Base-by-base conservation (phyloP, 2,329 filamentous ascomycete species). In the Neonectria ditissima region DNA sequence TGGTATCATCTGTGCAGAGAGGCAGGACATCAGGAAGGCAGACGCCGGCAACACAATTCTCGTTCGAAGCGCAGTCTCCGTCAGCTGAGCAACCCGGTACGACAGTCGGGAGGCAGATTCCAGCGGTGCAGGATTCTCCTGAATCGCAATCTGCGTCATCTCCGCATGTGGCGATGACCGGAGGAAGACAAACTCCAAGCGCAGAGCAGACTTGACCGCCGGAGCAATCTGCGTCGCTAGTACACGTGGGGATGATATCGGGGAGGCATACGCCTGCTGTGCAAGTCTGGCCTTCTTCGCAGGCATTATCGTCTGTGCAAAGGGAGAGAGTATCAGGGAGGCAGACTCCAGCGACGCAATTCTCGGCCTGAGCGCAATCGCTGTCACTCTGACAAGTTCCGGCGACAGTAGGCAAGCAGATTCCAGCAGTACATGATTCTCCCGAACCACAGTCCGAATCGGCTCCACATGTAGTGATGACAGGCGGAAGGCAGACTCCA, bases 221-320 rank as follows among this genome's bases (percentile, higher is more conserved):
- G 14, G 26, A 14, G 5, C 59, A 62, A 2, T 52, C 18, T 1
- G 30, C 18, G 4, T 58, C 32, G 9, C 20, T 20, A 3, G 59
- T 53, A 14, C 59, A 62, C 18, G 44, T 5, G 2, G 53, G 53
- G 3, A 62, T 14, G 22, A 53, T 22, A 2, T 37, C 28, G 1
- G 59, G 59, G 9, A 62, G 48, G 37, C 59, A 62, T 3, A 62
- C 54, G 8, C 53, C 53, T 5, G 34, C 37, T 32, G 28, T n/a
- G 13, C 59, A 62, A 2, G 54, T 45, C 14, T 57, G 37, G n/a
- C 43, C 32, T 4, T 30, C n/a, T 5, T 34, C 20, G 22, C 59
- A 62, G 16, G 20, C 30, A 7, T 20, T 39, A 6, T 37, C 20
- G 4, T 9, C 7, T 9, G 26, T 39, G 13, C 59, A 62, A 4